Conservation (phyloP, 805 yeast genomes). For the Starmerella scarabaei region DNA sequence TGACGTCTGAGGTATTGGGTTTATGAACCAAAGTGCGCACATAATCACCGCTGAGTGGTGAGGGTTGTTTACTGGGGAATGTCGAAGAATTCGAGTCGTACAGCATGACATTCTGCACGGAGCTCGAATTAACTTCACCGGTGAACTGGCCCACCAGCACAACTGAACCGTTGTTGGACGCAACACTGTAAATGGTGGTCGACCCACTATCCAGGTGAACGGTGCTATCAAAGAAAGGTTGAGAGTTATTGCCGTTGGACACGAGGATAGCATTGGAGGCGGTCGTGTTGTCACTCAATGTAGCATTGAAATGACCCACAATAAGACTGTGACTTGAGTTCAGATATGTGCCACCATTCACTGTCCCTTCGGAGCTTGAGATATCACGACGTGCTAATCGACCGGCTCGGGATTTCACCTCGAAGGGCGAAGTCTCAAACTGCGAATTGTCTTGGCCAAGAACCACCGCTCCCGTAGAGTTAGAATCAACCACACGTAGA, state of each 20-base stretch:
- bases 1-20: conserved; percentile 10
- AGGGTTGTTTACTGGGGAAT: conserved; percentile 6
- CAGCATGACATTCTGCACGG: conserved; percentile 4
- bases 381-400: no score
- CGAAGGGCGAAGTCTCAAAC: background rate
- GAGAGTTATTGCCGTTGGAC: background rate
- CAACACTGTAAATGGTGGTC: background rate
- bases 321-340: conserved; percentile 41
- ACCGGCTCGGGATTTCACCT: background rate
- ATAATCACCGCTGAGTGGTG: background rate
- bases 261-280: conserved; percentile 25
- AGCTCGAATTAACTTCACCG: background rate
- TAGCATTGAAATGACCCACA: conserved; percentile 45
- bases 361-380: no score
- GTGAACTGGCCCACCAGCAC: conserved; percentile 11
- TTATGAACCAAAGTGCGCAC: conserved; percentile 5
- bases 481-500: conserved; percentile 15
- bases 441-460: background rate
- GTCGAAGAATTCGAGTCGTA: background rate
- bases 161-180: conserved; percentile 15
- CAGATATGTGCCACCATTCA: conserved; percentile 29
- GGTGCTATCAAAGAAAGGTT: background rate
- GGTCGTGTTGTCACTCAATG: conserved; percentile 21
- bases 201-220: background rate
- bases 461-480: background rate